A percentile compares a stretch with the other conserved stretches of the same genome.
Conservation (phyloP, 2,329 filamentous ascomycete genomes). For the Aspergillus carbonarius region DNA sequence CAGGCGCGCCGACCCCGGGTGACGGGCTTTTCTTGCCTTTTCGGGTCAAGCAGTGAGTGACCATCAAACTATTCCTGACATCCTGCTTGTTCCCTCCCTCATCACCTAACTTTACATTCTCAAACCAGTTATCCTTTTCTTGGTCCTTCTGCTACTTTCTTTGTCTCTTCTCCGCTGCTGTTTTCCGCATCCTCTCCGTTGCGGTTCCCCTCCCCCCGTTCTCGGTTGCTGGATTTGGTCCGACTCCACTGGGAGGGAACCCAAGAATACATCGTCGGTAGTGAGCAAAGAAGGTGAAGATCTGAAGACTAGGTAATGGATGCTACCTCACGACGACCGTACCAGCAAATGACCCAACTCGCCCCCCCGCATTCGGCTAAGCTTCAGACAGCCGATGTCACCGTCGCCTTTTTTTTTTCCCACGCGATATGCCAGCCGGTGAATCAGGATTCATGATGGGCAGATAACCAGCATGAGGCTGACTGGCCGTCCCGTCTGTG, state of each 20-base stretch:
- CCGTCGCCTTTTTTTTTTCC: constrained; percentile 16
- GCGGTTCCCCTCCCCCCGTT: neutral
- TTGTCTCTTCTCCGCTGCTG: neutral
- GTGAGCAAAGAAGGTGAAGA: neutral
- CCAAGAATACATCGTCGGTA: neutral
- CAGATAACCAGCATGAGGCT: constrained; percentile 6
- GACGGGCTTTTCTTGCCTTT: no score
- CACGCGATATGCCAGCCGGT: neutral
- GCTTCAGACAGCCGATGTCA: constrained; percentile 18
- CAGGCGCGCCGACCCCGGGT: no score
- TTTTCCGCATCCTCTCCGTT: neutral
- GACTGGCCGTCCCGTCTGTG: neutral
- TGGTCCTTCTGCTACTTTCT: neutral
- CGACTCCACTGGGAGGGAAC: neutral
- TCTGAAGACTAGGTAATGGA: neutral
- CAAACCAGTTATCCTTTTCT: neutral
- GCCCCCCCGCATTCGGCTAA: constrained; percentile 22
- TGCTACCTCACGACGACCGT: constrained; percentile 11
- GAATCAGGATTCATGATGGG: constrained; percentile 5
- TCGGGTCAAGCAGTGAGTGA: no score
- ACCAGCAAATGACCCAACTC: constrained; percentile 7
- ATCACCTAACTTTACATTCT: neutral
- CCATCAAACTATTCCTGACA: neutral
- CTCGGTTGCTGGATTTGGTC: neutral
- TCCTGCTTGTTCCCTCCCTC: neutral